A percentile compares a stretch with the other conserved stretches of the same genome.
These are phyloP conservation scores for Babesia divergens DNA, from an alignment of 169 alveolate species.

Conservation along the genomic window DNA sequence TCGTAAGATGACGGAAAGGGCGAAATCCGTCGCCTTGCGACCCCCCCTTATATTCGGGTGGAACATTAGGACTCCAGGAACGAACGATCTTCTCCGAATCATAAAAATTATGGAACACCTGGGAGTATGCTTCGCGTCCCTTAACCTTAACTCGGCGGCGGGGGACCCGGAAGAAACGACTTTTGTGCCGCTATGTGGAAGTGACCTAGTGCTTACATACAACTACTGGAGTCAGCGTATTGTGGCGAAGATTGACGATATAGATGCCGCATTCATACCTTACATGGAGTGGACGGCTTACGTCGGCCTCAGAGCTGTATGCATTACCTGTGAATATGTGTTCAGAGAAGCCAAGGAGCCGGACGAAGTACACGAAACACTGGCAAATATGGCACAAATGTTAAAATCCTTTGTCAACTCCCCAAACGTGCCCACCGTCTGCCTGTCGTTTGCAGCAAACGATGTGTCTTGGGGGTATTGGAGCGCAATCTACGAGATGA, in stretches of 20 bases:
- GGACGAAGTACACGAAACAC: conserved; percentile 15
- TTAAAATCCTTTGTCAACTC: conserved; percentile 28
- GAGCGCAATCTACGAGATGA: conserved; percentile 52
- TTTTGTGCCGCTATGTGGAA: conserved; percentile 57
- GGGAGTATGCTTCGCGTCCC: conserved; percentile 46
- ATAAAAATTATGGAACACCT: conserved; percentile 38
- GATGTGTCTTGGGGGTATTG: conserved; percentile 48
- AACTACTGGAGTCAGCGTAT: conserved; percentile 59
- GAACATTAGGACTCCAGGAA: conserved; percentile 11
- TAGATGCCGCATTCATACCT: conserved; percentile 21
- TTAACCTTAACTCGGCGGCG: conserved; percentile 36
- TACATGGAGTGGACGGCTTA: conserved; percentile 55
- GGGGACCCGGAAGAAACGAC: not conserved
- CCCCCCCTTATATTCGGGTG: conserved; percentile 58
- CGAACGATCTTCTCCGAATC: conserved; percentile 30
- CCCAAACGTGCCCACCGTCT: conserved; percentile 47
- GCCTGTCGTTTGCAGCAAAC: conserved; percentile 22
- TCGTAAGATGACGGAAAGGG: not conserved
- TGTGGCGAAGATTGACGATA: conserved; percentile 27
- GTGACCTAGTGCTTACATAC: conserved; percentile 56
- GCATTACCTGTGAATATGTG: conserved; percentile 8
- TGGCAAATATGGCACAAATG: conserved; percentile 36
- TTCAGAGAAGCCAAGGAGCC: not conserved
- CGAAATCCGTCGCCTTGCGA: conserved; percentile 10
- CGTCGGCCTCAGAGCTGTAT: conserved; percentile 35